Evolutionary conservation across 495 filamentous ascomycete species (phyloP), one percentile per base, ranked within the genome.

Genomic region (Rusavskia elegans): DNA sequence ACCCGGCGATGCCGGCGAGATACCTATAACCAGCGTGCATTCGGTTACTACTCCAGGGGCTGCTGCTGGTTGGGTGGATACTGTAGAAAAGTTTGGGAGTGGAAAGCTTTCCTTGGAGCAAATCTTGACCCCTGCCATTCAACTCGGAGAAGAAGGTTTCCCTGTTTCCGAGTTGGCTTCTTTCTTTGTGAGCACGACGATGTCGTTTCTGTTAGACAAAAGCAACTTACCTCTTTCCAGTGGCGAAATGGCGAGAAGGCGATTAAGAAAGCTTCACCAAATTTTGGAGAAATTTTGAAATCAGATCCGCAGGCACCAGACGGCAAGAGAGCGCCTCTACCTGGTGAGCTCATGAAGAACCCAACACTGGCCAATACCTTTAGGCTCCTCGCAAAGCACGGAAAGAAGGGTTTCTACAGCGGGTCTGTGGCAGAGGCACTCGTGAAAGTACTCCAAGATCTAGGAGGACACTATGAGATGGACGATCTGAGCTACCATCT

Each of bases 41-140:
- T 75, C 86, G 3, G 85, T 85, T 1, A 94, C 88, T 2, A 84
- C 87, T 0, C 92, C 92, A 0, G 92, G 92, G 8, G 88, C 93
- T 7, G 80, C 93, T 11, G 93, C 89, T 7, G 92, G 93, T 2
- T 98, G 93, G 92, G 80, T 85, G 32, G 92, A 98, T 64, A 82
- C 81, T 0, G 74, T 97, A n/a, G 81, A 89, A 67, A 82, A 76
- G 45, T 96, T 97, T 64, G 92, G 92, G 3, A 95, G 87, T 63
- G 86, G 87, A 2, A 94, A 84, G 66, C 53, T 97, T 27, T 78
- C 72, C 0, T 53, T 98, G 65, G 72, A 79, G 59, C 79, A 95
- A 61, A 82, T 97, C 44, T 68, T 98, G 23, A 71, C 68, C 36
- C 90, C 92, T 11, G 92, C 86, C 0, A 88, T 95, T 58, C 78